Evolutionary conservation across 176 grass and related monocot species (phyloP).

Genomic region (Tillandsia fasciculata): DNA sequence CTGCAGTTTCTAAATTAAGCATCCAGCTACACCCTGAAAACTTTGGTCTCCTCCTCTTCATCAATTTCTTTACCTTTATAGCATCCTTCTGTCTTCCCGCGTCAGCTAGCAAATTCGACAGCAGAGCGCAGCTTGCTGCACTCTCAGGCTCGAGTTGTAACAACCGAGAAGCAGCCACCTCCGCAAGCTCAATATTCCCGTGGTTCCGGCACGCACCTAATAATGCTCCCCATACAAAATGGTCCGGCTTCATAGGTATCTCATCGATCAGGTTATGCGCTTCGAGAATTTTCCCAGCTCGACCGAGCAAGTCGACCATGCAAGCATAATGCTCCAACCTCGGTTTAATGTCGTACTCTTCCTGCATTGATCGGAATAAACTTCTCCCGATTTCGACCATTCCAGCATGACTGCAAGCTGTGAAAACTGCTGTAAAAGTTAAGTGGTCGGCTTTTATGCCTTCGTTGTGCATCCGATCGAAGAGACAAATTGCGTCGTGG

Average conservation of each 20-base stretch:
- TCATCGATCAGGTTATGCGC: slow-evolving; percentile 35
- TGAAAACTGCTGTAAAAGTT: slow-evolving; percentile 52
- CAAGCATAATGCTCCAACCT: slow-evolving; percentile 68
- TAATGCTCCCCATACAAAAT: slow-evolving; percentile 62
- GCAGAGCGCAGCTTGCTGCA: slow-evolving; percentile 27
- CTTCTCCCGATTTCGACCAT: slow-evolving; percentile 38
- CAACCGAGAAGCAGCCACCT: slow-evolving; percentile 27
- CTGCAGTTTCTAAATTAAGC: neutral
- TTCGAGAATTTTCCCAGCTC: slow-evolving; percentile 37
- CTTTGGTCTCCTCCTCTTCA: slow-evolving; percentile 34
- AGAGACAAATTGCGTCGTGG: slow-evolving; percentile 36
- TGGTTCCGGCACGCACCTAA: slow-evolving; percentile 46
- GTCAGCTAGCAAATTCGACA: slow-evolving; percentile 29
- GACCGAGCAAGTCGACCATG: slow-evolving; percentile 53
- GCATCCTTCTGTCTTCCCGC: slow-evolving; percentile 30
- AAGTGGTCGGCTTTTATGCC: slow-evolving; percentile 31
- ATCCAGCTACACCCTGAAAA: slow-evolving; percentile 45
- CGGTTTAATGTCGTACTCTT: slow-evolving; percentile 23
- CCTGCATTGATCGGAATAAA: slow-evolving; percentile 37
- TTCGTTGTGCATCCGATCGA: slow-evolving; percentile 24
- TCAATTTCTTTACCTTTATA: slow-evolving; percentile 35
- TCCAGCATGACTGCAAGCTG: slow-evolving; percentile 47
- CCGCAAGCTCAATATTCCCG: slow-evolving; percentile 43
- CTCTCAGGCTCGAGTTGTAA: slow-evolving; percentile 36
- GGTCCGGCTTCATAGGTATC: slow-evolving; percentile 52